Conservation (phyloP, 768 basidiomycete species). For the Trametes gibbosa region DNA sequence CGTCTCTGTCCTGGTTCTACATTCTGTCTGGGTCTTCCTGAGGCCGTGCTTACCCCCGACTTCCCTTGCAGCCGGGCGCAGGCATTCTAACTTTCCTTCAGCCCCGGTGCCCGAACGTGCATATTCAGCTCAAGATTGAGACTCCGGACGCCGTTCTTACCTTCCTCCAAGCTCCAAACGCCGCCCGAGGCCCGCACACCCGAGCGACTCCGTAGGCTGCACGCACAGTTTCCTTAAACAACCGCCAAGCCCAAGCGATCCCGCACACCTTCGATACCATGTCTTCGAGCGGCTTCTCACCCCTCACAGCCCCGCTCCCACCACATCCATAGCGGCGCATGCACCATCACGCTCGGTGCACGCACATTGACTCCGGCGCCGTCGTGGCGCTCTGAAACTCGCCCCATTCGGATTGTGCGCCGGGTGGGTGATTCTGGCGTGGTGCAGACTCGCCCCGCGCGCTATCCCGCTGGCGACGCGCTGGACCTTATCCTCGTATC, state of each 20-base stretch:
- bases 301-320: slow-evolving; percentile 18
- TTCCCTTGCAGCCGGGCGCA: neutral
- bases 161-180: neutral
- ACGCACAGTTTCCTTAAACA: neutral
- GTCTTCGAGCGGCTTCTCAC: slow-evolving; percentile 6
- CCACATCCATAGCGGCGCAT: neutral
- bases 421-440: neutral
- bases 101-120: neutral
- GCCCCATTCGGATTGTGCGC: neutral
- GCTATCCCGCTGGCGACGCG: neutral
- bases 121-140: neutral
- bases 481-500: neutral
- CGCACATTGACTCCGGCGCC: neutral
- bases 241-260: slow-evolving; percentile 12
- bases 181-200: slow-evolving; percentile 11
- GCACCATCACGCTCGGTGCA: neutral
- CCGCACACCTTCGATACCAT: neutral
- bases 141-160: slow-evolving; percentile 7
- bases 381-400: neutral
- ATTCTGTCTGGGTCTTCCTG: neutral
- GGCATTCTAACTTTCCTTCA: neutral
- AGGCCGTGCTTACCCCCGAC: neutral
- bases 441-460: neutral
- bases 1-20: neutral
- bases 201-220: slow-evolving; percentile 13